Evolutionary conservation across 257 asterid genomes (phyloP), one percentile per base, ranked within the genome.

Genomic region (Forsythia viridissima): DNA sequence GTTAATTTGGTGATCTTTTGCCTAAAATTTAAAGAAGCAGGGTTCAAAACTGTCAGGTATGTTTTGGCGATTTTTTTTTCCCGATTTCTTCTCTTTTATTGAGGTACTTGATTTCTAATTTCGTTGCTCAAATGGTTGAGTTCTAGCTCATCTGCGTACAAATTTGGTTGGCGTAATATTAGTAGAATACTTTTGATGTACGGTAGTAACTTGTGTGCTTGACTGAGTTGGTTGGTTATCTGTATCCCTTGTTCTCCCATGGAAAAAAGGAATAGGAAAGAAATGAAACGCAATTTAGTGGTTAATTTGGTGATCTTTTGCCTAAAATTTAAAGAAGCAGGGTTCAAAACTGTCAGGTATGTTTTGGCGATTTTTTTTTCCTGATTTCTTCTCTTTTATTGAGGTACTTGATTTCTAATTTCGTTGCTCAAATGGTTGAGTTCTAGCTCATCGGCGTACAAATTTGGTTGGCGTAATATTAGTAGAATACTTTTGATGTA

Each of bases 31-130:
- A 16, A 87, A 86, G 80, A 88, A 86, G 77, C 82, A 80, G 78
- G 78, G 77, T 21, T 82, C 92, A n/a, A 85, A 79, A 81, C 48
- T 85, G 82, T 89, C 96, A 85, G 97, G 98, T 94, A 16, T 15
- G 73, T 76, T 76, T 36, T 71, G 78, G 20, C 71, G 67, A 30
- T 74, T 80, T 52, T 11, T 37, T 13, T 52, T 43, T 11, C n/a
- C 43, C 37, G 11, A 8, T 30, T 36, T 44, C 59, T 70, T 73
- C 24, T 21, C 15, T 46, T 78, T 82, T 57, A 13, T 63, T 59
- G 6, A 67, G 13, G 37, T 40, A 15, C 73, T 71, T 7, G 51
- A 18, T 69, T 75, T 80, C 44, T 18, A 13, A 65, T 63, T 66
- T 38, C 39, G 57, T 16, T 15, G 30, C 10, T 44, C 5, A 8